A percentile compares a stretch with the other conserved stretches of the same genome.
phyloP scores from a whole-genome alignment of 73 alveolate species.

The Symbiodinium pilosum region DNA sequence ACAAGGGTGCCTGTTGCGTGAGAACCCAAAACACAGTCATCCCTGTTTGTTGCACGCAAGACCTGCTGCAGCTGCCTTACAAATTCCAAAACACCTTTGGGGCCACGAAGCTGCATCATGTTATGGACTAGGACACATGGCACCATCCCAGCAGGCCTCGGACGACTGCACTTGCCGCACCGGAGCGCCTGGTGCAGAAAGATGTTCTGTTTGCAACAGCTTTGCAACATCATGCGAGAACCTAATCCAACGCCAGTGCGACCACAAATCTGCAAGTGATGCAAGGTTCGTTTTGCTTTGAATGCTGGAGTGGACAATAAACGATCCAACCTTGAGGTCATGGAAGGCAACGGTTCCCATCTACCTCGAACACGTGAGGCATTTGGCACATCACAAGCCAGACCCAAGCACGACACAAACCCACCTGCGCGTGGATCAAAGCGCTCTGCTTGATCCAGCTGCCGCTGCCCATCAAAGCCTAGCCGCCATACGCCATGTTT shows the following conservation, averaged over 20 bases:
- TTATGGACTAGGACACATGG: too few relatives aligned
- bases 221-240: neutral
- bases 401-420: too few relatives aligned
- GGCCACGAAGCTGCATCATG: too few relatives aligned
- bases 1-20: neutral
- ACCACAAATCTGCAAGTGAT: neutral
- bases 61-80: too few relatives aligned
- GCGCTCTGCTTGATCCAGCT: slow-evolving; percentile 62
- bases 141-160: neutral
- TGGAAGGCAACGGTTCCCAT: neutral
- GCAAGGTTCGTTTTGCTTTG: neutral
- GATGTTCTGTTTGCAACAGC: neutral
- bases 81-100: too few relatives aligned
- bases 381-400: too few relatives aligned
- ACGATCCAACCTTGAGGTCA: neutral
- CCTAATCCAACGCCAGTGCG: neutral
- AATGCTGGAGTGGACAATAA: neutral
- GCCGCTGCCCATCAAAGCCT: slow-evolving; percentile 76
- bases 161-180: neutral
- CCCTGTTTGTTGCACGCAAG: too few relatives aligned
- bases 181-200: neutral
- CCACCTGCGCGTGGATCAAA: slow-evolving; percentile 54
- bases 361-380: neutral
- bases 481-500: too few relatives aligned
- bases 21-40: too few relatives aligned